phyloP scores from a whole-genome alignment of 768 basidiomycete genomes.

The Collybiopsis confluens region DNA sequence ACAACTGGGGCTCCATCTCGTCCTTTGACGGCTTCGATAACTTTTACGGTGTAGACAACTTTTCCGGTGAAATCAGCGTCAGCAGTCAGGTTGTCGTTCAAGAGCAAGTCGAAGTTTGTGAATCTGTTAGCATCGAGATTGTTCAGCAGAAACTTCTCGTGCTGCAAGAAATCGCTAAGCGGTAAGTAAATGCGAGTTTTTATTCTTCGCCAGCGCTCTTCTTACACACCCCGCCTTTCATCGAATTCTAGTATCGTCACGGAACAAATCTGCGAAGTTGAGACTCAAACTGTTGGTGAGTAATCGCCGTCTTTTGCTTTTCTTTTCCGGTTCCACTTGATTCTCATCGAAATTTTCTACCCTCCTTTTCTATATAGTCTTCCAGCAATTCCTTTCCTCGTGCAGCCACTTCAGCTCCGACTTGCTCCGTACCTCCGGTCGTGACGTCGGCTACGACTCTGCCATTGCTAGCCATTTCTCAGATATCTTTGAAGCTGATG shows the following conservation, averaged over 20 bases:
- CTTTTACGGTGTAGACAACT: slow-evolving; percentile 42
- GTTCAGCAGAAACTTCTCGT: slow-evolving; percentile 42
- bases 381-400: slow-evolving; percentile 8
- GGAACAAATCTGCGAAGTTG: slow-evolving; percentile 46
- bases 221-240: background rate
- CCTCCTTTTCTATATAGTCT: background rate
- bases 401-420: slow-evolving; percentile 14
- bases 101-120: slow-evolving; percentile 36
- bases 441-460: slow-evolving; percentile 18
- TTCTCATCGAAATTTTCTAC: no score
- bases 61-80: slow-evolving; percentile 31
- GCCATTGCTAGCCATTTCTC: slow-evolving; percentile 12
- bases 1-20: slow-evolving; percentile 32
- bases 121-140: slow-evolving; percentile 30
- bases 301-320: no score
- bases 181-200: slow-evolving; percentile 18
- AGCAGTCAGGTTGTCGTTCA: slow-evolving; percentile 31
- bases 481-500: slow-evolving; percentile 11
- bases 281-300: slow-evolving; percentile 29
- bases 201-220: background rate
- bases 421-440: slow-evolving; percentile 14
- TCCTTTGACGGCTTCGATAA: slow-evolving; percentile 37
- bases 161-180: slow-evolving; percentile 42
- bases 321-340: no score
- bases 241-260: slow-evolving; percentile 33